Evolutionary conservation across 257 asterid genomes (phyloP).

Genomic region (Nicotiana noctiflora): DNA sequence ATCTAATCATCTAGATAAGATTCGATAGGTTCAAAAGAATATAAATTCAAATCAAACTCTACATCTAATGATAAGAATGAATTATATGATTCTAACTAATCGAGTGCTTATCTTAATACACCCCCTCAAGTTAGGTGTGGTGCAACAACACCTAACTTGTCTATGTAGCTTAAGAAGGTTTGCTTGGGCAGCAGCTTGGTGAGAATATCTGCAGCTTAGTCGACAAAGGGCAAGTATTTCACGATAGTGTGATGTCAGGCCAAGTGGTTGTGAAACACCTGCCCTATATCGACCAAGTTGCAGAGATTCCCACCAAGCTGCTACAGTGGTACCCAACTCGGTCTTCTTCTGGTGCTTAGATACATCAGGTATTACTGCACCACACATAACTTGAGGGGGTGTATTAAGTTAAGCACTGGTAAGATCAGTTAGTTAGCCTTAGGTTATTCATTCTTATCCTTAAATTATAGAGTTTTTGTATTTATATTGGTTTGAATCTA

Average conservation of each 20-base stretch:
- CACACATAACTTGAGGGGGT: background rate
- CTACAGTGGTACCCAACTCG: too few relatives aligned
- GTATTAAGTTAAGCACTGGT: background rate
- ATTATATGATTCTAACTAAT: background rate
- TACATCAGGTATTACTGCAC: too few relatives aligned
- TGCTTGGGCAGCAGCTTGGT: background rate
- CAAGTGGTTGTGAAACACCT: too few relatives aligned
- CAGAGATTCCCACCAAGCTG: too few relatives aligned
- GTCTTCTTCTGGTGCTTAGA: too few relatives aligned
- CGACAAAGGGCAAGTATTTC: background rate
- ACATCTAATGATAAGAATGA: background rate
- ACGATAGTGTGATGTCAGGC: background rate
- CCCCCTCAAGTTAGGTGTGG: background rate
- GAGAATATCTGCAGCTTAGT: background rate
- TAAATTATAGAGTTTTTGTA: background rate
- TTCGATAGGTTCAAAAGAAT: background rate
- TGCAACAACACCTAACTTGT: background rate
- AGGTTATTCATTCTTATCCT: background rate
- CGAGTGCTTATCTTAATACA: background rate
- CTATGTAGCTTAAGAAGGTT: background rate
- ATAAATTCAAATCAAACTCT: too few relatives aligned
- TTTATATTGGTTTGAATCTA: background rate
- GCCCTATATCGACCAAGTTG: too few relatives aligned
- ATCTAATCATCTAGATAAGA: background rate
- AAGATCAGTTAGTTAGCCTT: background rate